Conservation (phyloP, 257 asterid species). For the Apocynum venetum region DNA sequence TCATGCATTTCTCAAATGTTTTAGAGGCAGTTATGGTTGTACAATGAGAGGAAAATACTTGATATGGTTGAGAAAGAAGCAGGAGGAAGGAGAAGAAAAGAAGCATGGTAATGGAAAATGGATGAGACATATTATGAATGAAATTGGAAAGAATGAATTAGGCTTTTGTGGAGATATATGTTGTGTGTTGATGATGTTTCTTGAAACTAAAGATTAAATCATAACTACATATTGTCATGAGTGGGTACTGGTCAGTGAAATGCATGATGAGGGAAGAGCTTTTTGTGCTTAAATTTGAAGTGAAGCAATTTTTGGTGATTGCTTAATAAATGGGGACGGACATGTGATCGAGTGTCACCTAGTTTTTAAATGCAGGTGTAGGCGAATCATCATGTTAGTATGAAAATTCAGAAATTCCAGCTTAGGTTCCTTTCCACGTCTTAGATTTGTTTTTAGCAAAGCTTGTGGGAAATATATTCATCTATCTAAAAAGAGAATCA, state of each 20-base stretch:
- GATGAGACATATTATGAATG: background rate
- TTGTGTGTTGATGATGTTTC: conserved; percentile 9
- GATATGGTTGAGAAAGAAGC: conserved; percentile 18
- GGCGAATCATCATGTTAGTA: background rate
- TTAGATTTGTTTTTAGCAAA: too few relatives aligned
- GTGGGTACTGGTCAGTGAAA: conserved; percentile 1
- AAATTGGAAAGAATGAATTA: background rate
- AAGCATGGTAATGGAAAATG: conserved; percentile 15
- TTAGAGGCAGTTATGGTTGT: conserved; percentile 43
- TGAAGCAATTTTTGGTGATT: background rate
- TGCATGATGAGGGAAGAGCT: conserved; percentile 5
- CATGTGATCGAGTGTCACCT: background rate
- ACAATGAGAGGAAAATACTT: conserved; percentile 51
- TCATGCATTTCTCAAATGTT: conserved; percentile 59
- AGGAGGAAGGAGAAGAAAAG: conserved; percentile 21
- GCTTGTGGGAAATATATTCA: too few relatives aligned
- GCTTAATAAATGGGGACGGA: background rate
- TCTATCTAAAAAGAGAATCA: too few relatives aligned
- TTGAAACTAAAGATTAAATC: conserved; percentile 4
- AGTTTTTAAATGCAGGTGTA: background rate
- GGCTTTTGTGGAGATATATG: conserved; percentile 9
- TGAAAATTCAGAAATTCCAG: too few relatives aligned
- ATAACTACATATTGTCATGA: background rate
- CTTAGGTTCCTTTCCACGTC: too few relatives aligned
- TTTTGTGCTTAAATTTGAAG: conserved; percentile 21